Evolutionary conservation across 2,329 filamentous ascomycete species (phyloP).

Genomic region (Orbilia quercus): DNA sequence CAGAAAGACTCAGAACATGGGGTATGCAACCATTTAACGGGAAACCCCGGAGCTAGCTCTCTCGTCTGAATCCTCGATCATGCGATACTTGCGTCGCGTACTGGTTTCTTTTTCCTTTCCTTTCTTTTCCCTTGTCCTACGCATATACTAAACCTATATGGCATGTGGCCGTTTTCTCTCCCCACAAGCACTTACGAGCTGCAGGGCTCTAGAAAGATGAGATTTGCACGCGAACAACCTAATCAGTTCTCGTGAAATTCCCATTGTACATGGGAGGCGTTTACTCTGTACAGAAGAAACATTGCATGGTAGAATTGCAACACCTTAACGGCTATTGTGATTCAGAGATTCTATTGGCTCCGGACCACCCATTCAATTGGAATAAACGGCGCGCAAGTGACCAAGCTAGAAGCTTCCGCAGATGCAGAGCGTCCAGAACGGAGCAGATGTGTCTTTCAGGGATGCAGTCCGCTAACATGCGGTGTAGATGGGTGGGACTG

Average conservation of each 20-base stretch:
- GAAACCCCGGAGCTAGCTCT: slow-evolving; percentile 6
- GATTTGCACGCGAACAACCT: slow-evolving; percentile 13
- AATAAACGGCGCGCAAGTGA: slow-evolving; percentile 2
- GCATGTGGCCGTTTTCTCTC: neutral
- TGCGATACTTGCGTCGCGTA: slow-evolving; percentile 41
- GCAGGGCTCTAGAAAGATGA: neutral
- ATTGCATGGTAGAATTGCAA: slow-evolving; percentile 37
- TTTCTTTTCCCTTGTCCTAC: slow-evolving; percentile 11
- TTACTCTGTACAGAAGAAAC: slow-evolving; percentile 10
- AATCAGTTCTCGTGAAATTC: slow-evolving; percentile 9
- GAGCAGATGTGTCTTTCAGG: slow-evolving; percentile 33
- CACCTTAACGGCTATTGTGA: slow-evolving; percentile 26
- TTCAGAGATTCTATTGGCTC: slow-evolving; percentile 41
- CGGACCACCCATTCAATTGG: slow-evolving; percentile 1
- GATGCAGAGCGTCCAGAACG: slow-evolving; percentile 50
- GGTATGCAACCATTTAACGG: slow-evolving; percentile 24
- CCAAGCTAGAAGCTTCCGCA: slow-evolving; percentile 44
- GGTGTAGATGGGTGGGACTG: slow-evolving; percentile 24
- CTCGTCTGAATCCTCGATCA: slow-evolving; percentile 8
- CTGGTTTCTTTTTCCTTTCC: slow-evolving; percentile 6
- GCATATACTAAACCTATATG: slow-evolving; percentile 24
- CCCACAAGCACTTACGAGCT: slow-evolving; percentile 1
- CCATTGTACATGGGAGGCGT: slow-evolving; percentile 4
- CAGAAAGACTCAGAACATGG: slow-evolving; percentile 1
- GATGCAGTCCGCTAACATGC: slow-evolving; percentile 20